Base-by-base conservation (phyloP, 106 monocot genomes). In the Allium cepa region DNA sequence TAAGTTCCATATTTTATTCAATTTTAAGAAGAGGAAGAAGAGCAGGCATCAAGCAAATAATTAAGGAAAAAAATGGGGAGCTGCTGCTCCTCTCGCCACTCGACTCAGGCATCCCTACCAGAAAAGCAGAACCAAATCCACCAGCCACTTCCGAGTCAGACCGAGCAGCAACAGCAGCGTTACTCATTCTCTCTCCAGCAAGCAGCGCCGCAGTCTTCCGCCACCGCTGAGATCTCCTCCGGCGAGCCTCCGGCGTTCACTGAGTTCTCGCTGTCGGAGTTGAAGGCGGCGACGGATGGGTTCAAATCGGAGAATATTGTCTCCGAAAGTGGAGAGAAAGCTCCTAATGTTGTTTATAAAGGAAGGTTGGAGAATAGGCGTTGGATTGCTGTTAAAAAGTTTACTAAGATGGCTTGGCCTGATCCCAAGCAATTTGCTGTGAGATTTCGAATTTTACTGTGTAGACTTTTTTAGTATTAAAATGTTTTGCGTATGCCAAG, bases 361-460 rank as follows among this genome's bases (percentile, higher is more conserved):
- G 94, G 94, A 16, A 71, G 79, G 11, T 79, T 95, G 49, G 67
- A 73, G 69, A 84, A 72, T 74, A 72, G 79, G 14, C 76, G 78
- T 11, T 84, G 83, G 85, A 92, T 97, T 73, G 96, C 96, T 59
- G 88, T 97, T 49, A 97, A 97, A 82, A 97, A 97, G 80, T 97
- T 97, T 82, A 75, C 88, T 56, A 97, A 89, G 78, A 62, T 79
- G 74, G 91, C 96, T 9, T 97, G 96, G 96, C 96, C 92, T 59
- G 92, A 97, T 69, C 84, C 92, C n/a, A 88, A 88, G 78, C 96
- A 97, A 76, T 97, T 97, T 77, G 88, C 86, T 5, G 96, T 96
- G 4, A 28, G 63, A 49, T 47, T 64, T 36, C 16, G 17, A 49
- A 64, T 8, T 7, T n/a, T 15, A 11, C 50, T 53, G 2, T 48